Conservation (phyloP, 805 yeast species). For the Wickerhamiella occidentalis region DNA sequence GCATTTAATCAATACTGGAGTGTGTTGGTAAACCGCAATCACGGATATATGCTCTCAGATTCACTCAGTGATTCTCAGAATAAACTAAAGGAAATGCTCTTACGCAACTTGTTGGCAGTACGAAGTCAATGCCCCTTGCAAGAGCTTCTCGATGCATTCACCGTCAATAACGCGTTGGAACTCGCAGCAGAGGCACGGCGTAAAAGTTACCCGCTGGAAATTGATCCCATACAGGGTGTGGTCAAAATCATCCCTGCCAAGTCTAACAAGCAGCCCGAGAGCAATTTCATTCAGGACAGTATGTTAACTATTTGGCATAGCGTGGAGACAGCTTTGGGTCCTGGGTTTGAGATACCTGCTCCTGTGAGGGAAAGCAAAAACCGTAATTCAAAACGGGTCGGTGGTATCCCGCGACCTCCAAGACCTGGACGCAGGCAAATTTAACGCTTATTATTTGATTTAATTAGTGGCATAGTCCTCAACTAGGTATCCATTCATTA, state of each 20-base stretch:
- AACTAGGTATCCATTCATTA: conserved; percentile 19
- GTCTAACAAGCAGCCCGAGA: neutral
- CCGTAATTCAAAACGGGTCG: neutral
- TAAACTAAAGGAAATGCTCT: neutral
- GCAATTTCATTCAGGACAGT: neutral
- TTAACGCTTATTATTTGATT: neutral
- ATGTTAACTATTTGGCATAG: conserved; percentile 6
- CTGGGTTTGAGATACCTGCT: conserved; percentile 1
- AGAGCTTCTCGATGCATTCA: neutral
- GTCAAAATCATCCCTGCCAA: neutral
- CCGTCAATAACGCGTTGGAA: neutral
- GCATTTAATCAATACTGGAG: conserved; percentile 1
- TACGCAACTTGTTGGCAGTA: neutral
- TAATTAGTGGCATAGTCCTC: conserved; percentile 19
- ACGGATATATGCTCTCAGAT: neutral
- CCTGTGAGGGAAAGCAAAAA: neutral
- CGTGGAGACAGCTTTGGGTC: neutral
- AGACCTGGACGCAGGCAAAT: neutral
- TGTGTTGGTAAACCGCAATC: too few species aligned
- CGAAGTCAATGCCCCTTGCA: neutral
- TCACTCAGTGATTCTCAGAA: neutral
- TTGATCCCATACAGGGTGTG: neutral
- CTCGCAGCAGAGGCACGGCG: neutral
- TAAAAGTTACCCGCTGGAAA: neutral
- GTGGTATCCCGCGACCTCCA: neutral